Evolutionary conservation across 371 early-diverging fungal species (phyloP).

Genomic region (Mortierella sp.): DNA sequence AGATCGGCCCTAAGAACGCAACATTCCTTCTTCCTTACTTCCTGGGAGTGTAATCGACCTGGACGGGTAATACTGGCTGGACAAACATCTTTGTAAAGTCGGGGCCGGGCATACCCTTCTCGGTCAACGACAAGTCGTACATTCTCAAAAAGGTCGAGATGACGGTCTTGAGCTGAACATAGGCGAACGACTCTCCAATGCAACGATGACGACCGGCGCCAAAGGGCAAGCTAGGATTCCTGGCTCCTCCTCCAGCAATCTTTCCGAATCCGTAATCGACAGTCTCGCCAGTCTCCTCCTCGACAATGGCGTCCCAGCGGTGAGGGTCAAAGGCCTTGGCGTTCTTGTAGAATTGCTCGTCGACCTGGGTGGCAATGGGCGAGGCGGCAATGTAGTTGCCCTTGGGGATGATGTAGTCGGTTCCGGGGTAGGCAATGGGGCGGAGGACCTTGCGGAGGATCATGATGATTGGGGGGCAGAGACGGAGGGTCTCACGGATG

Average conservation of each 20-base stretch:
- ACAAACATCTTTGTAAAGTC: slow-evolving; percentile 95
- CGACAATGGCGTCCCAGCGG: slow-evolving; percentile 74
- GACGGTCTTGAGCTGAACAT: slow-evolving; percentile 95
- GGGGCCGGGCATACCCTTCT: slow-evolving; percentile 80
- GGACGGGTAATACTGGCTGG: slow-evolving; percentile 80
- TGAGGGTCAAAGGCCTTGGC: slow-evolving; percentile 84
- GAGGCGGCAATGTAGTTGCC: slow-evolving; percentile 91
- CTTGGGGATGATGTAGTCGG: slow-evolving; percentile 88
- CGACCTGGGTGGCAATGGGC: slow-evolving; percentile 88
- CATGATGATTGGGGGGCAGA: slow-evolving; percentile 94
- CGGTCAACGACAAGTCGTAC: slow-evolving; percentile 75
- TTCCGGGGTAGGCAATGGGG: slow-evolving; percentile 74
- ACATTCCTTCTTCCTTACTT: slow-evolving; percentile 44
- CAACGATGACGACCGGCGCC: slow-evolving; percentile 99
- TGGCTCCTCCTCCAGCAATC: slow-evolving; percentile 82
- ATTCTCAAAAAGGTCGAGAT: slow-evolving; percentile 83
- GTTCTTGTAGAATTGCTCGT: slow-evolving; percentile 83
- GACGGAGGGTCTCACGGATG: slow-evolving; percentile 92
- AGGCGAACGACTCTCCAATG: slow-evolving; percentile 98
- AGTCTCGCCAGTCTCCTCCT: slow-evolving; percentile 59
- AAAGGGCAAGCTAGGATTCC: slow-evolving; percentile 93
- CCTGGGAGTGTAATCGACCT: slow-evolving; percentile 77
- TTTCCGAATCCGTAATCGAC: slow-evolving; percentile 91
- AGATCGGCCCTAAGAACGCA: neutral
- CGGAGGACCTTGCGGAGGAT: slow-evolving; percentile 93